Base-by-base conservation (phyloP, 2,329 filamentous ascomycete genomes). In the Ophiosphaerella narmari region DNA sequence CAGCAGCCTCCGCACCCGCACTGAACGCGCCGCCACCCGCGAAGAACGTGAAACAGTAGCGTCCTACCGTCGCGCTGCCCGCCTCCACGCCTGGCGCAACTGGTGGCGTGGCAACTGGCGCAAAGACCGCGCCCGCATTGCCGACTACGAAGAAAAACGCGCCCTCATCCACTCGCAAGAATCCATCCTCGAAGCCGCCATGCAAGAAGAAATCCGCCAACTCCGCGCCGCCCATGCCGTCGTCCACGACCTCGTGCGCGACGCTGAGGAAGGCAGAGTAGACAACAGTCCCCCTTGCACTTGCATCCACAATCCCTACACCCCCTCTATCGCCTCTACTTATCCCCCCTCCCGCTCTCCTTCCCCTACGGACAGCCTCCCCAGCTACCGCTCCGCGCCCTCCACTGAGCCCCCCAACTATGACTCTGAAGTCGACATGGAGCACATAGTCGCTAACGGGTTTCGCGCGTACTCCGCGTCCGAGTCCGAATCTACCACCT, bases 41-140 rank as follows among this genome's bases (percentile, higher is more conserved):
- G 82, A 85, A 70, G 81, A 85, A 66, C 76, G 81, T 43, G 72
- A 76, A 26, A 80, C 77, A 24, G 78, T 74, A 9, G 74, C 77
- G 11, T 75, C 78, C 7, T 85, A 85, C 58, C 77, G 77, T 37
- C 74, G 77, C 29, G 81, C 82, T 26, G 82, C 82, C 16, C 76
- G 80, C 18, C 71, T 77, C 26, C 79, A 81, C 39, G 74, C 76
- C 35, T 78, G 79, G 73, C 72, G 75, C 31, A 75, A 77, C 43
- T 82, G 78, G 74, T 83, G 80, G 79, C 63, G 72, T 35, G 63
- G 65, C 42, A 67, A 70, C 46, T 70, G 65, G 54, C 65, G 68
- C 8, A 56, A 57, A 45, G 60, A 68, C 46, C 61, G 65, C 31
- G 62, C 60, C 42, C 71, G 64, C 35, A 66, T 69, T 29, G 59